These are phyloP conservation scores for Cyclotella kingstonii DNA, from an alignment of 108 stramenopile species.

Conservation along the genomic window DNA sequence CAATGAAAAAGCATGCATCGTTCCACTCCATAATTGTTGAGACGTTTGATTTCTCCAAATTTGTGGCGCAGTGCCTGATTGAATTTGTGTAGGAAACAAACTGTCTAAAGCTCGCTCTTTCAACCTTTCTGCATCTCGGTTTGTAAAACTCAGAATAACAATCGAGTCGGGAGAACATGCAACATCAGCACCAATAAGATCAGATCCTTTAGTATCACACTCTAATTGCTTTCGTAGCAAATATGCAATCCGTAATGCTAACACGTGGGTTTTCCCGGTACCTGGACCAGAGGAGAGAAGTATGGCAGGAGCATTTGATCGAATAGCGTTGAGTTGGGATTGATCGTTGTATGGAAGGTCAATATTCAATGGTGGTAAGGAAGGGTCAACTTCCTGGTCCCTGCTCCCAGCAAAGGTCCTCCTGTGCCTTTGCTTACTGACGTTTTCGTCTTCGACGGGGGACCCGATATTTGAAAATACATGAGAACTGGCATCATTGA, in stretches of 20 bases:
- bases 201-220: not conserved
- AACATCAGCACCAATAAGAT: not conserved
- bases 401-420: not conserved
- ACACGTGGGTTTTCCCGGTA: constrained; percentile 52
- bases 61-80: not conserved
- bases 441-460: constrained; percentile 8
- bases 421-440: not conserved
- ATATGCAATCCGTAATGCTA: constrained; percentile 48
- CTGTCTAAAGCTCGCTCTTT: constrained; percentile 39
- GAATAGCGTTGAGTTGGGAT: constrained; percentile 44
- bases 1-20: constrained; percentile 49
- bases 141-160: constrained; percentile 52
- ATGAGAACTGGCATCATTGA: too few relatives aligned
- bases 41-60: constrained; percentile 27
- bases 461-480: too few relatives aligned
- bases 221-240: constrained; percentile 30
- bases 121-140: constrained; percentile 45
- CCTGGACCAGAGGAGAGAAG: constrained; percentile 54
- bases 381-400: not conserved
- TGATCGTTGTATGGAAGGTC: constrained; percentile 34
- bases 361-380: constrained; percentile 1
- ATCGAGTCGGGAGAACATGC: constrained; percentile 39
- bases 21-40: constrained; percentile 49
- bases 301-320: constrained; percentile 52
- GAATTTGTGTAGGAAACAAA: constrained; percentile 18